phyloP scores from a whole-genome alignment of 352 stramenopile genomes.

The Phytopythium delawarense region DNA sequence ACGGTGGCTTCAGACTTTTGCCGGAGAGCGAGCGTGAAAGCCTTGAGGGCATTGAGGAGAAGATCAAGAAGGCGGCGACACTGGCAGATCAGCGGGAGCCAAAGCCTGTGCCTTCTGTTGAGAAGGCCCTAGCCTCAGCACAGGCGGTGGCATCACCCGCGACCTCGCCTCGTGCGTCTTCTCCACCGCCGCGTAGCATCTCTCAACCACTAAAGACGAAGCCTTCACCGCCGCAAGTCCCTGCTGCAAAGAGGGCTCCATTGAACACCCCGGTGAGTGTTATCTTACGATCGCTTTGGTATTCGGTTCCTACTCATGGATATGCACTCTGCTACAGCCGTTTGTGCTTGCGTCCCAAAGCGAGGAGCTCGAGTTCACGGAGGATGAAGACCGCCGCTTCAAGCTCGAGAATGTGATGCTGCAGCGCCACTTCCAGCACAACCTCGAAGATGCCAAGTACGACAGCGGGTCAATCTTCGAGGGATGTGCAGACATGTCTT shows the following conservation, averaged over 20 bases:
- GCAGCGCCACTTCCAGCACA: constrained; percentile 83
- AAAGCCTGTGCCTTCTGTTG: background rate
- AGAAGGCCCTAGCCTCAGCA: background rate
- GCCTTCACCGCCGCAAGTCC: background rate
- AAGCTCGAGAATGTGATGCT: constrained; percentile 69
- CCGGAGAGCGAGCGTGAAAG: constrained; percentile 52
- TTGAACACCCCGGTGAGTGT: background rate
- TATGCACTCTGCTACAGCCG: background rate
- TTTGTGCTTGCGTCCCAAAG: constrained; percentile 38
- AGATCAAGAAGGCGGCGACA: constrained; percentile 15
- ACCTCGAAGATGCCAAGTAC: constrained; percentile 81
- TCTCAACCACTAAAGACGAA: background rate
- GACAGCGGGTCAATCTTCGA: constrained; percentile 1
- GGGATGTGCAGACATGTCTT: background rate
- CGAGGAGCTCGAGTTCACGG: constrained; percentile 53
- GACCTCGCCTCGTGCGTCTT: background rate
- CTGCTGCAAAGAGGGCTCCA: background rate
- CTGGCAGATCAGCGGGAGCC: constrained; percentile 6
- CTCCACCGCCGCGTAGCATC: background rate
- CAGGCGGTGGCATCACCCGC: background rate
- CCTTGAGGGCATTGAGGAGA: constrained; percentile 47
- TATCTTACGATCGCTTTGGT: background rate
- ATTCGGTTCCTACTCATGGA: background rate
- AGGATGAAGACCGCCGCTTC: constrained; percentile 59
- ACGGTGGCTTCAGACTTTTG: constrained; percentile 31